Conservation (phyloP, 495 filamentous ascomycete species). For the Gamarada debralockiae region DNA sequence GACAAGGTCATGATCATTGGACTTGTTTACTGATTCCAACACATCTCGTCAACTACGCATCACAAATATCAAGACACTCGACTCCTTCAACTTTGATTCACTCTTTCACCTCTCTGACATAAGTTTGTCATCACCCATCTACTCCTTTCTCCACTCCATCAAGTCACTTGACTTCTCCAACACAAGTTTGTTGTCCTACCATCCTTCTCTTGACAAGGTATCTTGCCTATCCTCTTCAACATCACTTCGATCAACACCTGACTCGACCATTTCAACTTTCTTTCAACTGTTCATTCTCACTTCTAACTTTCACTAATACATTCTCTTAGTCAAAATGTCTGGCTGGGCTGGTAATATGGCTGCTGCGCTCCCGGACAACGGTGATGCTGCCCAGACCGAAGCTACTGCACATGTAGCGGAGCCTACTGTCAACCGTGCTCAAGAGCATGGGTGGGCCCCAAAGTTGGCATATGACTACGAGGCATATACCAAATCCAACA, state of each 20-base stretch:
- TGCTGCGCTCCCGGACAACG: slow-evolving; percentile 28
- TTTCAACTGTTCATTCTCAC: not conserved
- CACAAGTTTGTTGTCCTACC: too few relatives aligned
- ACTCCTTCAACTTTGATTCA: too few relatives aligned
- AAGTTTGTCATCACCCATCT: too few relatives aligned
- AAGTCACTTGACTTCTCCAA: too few relatives aligned
- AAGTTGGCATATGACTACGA: slow-evolving; percentile 52
- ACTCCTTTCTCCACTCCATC: too few relatives aligned
- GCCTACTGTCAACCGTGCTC: slow-evolving; percentile 16
- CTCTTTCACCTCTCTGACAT: too few relatives aligned
- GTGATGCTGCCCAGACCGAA: slow-evolving; percentile 16
- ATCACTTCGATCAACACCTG: too few relatives aligned
- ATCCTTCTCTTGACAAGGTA: not conserved
- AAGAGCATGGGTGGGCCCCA: slow-evolving; percentile 47
- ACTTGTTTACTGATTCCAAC: not conserved
- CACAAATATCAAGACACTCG: too few relatives aligned
- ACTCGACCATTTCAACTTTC: not conserved
- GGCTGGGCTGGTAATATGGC: slow-evolving; percentile 33
- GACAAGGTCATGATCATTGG: not conserved
- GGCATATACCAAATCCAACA: slow-evolving; percentile 31
- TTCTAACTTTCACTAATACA: not conserved
- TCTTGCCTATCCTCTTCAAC: not conserved
- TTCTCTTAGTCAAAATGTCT: slow-evolving; percentile 24
- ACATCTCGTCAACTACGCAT: too few relatives aligned
- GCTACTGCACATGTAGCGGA: slow-evolving; percentile 24